Evolutionary conservation across 306 rosid species (phyloP).

Genomic region (Senna siamea): DNA sequence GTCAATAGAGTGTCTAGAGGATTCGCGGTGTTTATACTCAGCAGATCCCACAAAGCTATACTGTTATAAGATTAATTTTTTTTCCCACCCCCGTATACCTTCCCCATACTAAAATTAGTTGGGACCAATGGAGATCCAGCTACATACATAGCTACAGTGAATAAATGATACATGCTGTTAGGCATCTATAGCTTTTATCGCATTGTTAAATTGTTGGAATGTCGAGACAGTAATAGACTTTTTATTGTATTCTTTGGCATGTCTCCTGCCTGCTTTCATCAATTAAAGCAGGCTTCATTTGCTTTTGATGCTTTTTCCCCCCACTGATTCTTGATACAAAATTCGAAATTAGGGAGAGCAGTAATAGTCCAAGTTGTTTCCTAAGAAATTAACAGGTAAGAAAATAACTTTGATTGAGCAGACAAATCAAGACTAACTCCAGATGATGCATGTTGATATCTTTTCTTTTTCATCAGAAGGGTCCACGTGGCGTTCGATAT

Average conservation of each 20-base stretch:
- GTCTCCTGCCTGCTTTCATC: conserved; percentile 5
- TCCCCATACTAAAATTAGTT: not conserved
- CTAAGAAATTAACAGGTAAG: not conserved
- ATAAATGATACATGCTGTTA: not conserved
- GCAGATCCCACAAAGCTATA: conserved; percentile 6
- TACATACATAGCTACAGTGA: not conserved
- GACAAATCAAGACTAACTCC: no score
- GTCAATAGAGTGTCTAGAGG: conserved; percentile 17
- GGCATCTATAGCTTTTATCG: conserved; percentile 10
- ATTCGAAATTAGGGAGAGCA: conserved; percentile 9
- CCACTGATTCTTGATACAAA: not conserved
- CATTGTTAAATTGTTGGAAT: not conserved
- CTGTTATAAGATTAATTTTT: not conserved
- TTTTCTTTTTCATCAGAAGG: no score
- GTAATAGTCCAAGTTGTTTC: no score
- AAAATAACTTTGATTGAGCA: not conserved
- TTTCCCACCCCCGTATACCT: not conserved
- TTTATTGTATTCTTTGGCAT: not conserved
- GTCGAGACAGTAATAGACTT: not conserved
- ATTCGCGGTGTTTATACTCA: not conserved
- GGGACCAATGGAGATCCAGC: not conserved
- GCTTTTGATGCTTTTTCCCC: not conserved
- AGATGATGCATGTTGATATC: no score
- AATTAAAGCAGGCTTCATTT: not conserved
- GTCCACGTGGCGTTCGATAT: not conserved